These are phyloP conservation scores for Fusarium coicis DNA, from an alignment of 2,329 filamentous ascomycete genomes.

Conservation along the genomic window DNA sequence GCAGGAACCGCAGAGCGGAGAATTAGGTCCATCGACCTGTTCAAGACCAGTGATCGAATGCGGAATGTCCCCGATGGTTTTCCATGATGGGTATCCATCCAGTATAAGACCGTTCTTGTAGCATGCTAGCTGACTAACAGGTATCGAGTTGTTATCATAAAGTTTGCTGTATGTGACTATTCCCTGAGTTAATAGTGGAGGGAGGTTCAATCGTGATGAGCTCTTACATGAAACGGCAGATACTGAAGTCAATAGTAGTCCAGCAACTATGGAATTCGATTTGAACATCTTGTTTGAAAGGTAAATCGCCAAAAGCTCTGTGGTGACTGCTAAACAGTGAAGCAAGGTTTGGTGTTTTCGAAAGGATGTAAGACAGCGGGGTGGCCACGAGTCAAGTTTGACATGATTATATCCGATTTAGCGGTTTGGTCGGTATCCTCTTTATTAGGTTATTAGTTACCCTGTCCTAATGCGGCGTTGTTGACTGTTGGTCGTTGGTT, in stretches of 20 bases:
- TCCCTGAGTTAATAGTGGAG: neutral
- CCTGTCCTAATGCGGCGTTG: neutral
- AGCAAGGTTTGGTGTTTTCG: neutral
- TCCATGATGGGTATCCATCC: neutral
- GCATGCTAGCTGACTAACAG: neutral
- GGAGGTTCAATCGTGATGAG: no score
- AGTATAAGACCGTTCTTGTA: neutral
- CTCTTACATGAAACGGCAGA: neutral
- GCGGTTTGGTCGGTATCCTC: neutral
- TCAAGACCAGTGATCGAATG: neutral
- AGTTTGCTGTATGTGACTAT: neutral
- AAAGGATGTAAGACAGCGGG: neutral
- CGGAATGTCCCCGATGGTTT: neutral
- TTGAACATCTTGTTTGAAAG: neutral
- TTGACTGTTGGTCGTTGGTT: neutral
- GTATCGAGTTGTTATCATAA: neutral
- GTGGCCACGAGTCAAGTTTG: neutral
- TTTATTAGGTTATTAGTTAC: neutral
- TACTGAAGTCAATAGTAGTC: neutral
- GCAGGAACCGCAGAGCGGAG: neutral
- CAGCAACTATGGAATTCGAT: neutral
- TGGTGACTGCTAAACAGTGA: neutral
- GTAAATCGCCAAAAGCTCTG: rapidly evolving
- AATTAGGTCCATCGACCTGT: neutral
- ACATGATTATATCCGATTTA: neutral